Base-by-base conservation (phyloP, 1,284 basidiomycete species). In the Sanghuangporus sanghuang region DNA sequence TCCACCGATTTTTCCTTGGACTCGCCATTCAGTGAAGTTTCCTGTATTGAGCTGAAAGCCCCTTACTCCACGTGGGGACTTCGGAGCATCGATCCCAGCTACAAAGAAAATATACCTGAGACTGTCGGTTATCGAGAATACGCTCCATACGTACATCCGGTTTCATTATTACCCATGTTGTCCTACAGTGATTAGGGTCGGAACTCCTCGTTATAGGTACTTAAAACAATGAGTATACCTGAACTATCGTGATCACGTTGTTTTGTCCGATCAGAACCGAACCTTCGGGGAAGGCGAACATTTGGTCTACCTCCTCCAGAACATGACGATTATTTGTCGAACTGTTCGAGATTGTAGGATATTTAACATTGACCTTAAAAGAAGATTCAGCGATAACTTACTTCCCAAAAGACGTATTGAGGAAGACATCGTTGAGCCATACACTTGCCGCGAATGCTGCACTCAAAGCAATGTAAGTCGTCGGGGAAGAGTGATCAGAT, bases 1-100 rank as follows among this genome's bases (percentile, higher is more conserved):
- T 14, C 92, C 91, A 18, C 89, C 89, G 6, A 87, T 69, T 72
- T 93, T 93, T 42, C 92, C 92, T 74, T 92, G 90, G 0, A 93
- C 89, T 67, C 83, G 90, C 92, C 92, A 94, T 7, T 79, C 76
- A 1, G 78, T 77, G 70, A 91, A 89, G 16, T 75, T 76, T n/a
- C 87, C 87, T 7, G 73, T 73, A 61, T 84, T 79, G 11, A 93
- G 79, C 67, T 80, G 70, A 77, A 88, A 92, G n/a, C 89, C 90
- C 14, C 87, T 82, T 55, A 93, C 80, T 0, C 91, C 92, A 21
- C 92, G 85, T 39, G 90, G 87, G 6, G 87, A 85, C 73, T 57
- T 54, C 9, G 56, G 40, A 44, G 18, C 56, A 32, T 57, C 39
- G 9, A 36, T 38, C 23, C 39, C 56, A 21, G 38, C 44, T 48